A percentile compares a stretch with the other conserved stretches of the same genome.
Conservation (phyloP, 345 rosid species). For the Brassica juncea region DNA sequence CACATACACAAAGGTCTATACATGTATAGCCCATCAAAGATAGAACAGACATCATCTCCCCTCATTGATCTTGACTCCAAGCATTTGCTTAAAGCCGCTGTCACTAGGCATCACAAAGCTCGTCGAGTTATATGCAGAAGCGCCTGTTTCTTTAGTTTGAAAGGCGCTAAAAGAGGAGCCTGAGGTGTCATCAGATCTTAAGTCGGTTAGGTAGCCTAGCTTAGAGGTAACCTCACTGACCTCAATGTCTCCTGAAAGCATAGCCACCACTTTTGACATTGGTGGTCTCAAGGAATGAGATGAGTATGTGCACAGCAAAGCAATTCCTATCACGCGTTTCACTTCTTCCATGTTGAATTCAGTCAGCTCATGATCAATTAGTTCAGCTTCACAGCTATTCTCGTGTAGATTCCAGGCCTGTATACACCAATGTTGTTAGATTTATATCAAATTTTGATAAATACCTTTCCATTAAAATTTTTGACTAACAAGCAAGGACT, state of each 20-base stretch:
- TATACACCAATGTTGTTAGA: not conserved
- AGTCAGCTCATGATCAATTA: constrained; percentile 44
- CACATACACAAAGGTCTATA: not conserved
- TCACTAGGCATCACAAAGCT: constrained; percentile 13
- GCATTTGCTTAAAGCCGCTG: constrained; percentile 14
- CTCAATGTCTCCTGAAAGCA: constrained; percentile 67
- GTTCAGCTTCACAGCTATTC: constrained; percentile 41
- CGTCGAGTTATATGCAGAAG: not conserved
- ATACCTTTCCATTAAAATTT: not conserved
- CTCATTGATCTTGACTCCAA: constrained; percentile 23
- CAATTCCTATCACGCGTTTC: constrained; percentile 51
- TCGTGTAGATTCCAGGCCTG: constrained; percentile 66
- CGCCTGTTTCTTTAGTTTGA: not conserved
- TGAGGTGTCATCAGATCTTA: constrained; percentile 49
- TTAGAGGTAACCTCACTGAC: constrained; percentile 42
- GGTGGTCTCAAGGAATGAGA: constrained; percentile 51
- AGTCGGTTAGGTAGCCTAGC: constrained; percentile 59
- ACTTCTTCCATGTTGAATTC: constrained; percentile 49
- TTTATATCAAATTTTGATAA: not conserved
- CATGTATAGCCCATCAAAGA: not conserved
- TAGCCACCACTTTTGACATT: constrained; percentile 65
- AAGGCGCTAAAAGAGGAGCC: constrained; percentile 35
- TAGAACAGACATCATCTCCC: constrained; percentile 21
- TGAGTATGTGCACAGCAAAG: constrained; percentile 62
- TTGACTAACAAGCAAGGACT: not conserved